Evolutionary conservation across 306 rosid species (phyloP), one percentile per base, ranked within the genome.

Genomic region (Prunus mongolica): DNA sequence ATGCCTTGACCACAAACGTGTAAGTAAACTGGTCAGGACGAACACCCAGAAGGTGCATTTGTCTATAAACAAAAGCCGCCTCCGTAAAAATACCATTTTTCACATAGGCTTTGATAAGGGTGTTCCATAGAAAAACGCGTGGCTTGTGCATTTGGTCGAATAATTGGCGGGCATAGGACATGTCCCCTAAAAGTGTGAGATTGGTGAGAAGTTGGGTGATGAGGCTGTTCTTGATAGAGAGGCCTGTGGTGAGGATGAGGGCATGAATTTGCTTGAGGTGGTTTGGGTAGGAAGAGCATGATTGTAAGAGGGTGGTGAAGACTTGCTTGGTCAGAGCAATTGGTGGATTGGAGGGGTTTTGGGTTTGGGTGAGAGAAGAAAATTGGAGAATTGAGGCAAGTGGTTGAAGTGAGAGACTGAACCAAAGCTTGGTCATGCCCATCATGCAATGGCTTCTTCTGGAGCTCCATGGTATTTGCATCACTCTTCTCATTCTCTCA

Each of bases 121-220:
- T 83, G 79, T 51, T 79, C 84, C 84, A 83, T n/a, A 83, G 78
- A 72, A 83, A 83, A 18, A 65, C 60, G 20, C 79, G 54, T 11
- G 81, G 86, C 34, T 83, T 83, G 73, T 83, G 81, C 84, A 83
- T 79, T 71, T 76, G 78, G 25, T 83, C 86, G 58, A 83, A 83
- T 72, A 83, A 15, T 34, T 50, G 60, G 18, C 79, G 83, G 24
- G 81, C 86, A 72, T 83, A 83, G 3, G 56, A 22, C 61, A 79
- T 30, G 18, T 83, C 64, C 3, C 86, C 79, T 52, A 83, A 62
- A 3, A 8, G 22, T 18, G 75, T 52, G 24, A 83, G 18, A 24
- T n/a, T 44, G 2, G 64, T 44, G 50, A 83, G 75, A 28, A 83
- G 81, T 27, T 18, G 67, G 15, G 86, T 83, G 19, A 79, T 34